Evolutionary conservation across 2,329 filamentous ascomycete species (phyloP).

Genomic region (Trichophaea hybrida): DNA sequence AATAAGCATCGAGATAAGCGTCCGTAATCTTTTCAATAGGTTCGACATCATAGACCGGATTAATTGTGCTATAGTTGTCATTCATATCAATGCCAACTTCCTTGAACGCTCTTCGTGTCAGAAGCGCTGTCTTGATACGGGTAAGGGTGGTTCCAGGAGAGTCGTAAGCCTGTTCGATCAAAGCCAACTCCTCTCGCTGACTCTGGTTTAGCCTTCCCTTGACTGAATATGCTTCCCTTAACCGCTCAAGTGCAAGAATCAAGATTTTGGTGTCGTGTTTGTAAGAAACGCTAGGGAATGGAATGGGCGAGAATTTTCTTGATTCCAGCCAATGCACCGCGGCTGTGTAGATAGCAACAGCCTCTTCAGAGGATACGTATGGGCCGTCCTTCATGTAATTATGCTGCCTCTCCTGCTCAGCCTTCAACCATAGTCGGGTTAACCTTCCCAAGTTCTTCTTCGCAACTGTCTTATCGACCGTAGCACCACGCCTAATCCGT

Average conservation of each 20-base stretch:
- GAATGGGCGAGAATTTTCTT: slow-evolving; percentile 94
- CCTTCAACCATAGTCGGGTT: slow-evolving; percentile 91
- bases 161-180: slow-evolving; percentile 97
- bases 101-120: slow-evolving; percentile 96
- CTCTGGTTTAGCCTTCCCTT: slow-evolving; percentile 95
- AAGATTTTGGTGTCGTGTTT: slow-evolving; percentile 99
- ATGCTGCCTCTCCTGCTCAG: slow-evolving; percentile 94
- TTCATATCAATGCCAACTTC: slow-evolving; percentile 99
- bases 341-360: slow-evolving; percentile 95
- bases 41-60: slow-evolving; percentile 96
- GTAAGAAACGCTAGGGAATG: slow-evolving; percentile 96
- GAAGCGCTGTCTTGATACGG: slow-evolving; percentile 89
- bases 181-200: slow-evolving; percentile 85
- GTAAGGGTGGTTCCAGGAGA: slow-evolving; percentile 92
- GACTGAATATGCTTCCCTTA: slow-evolving; percentile 92
- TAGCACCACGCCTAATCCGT: slow-evolving; percentile 87
- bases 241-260: slow-evolving; percentile 80
- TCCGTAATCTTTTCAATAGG: slow-evolving; percentile 99
- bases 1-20: slow-evolving; percentile 92
- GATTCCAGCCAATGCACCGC: slow-evolving; percentile 98
- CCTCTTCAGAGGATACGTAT: slow-evolving; percentile 95
- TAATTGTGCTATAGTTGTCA: slow-evolving; percentile 98
- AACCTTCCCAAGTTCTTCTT: slow-evolving; percentile 97
- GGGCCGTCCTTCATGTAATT: slow-evolving; percentile 99
- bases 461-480: slow-evolving; percentile 95